Evolutionary conservation across 23 red algal genomes (phyloP).

Genomic region (Gracilaria caudata): DNA sequence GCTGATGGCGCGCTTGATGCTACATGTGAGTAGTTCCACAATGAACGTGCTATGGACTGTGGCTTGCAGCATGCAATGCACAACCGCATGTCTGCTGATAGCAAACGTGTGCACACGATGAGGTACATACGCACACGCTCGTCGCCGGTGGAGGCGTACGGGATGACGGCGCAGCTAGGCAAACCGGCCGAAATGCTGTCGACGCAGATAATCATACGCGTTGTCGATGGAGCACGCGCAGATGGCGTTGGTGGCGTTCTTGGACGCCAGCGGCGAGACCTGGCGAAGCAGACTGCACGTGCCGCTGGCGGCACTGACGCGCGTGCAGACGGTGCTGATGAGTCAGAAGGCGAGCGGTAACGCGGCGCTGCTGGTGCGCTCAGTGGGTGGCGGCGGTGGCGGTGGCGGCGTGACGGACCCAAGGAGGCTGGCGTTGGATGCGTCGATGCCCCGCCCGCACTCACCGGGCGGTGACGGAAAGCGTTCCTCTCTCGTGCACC

Average conservation of each 20-base stretch:
- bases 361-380: background rate
- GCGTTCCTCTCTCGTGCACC: no score
- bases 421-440: no score
- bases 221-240: background rate
- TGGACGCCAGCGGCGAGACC: slow-evolving; percentile 1
- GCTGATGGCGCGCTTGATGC: background rate
- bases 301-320: background rate
- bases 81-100: background rate
- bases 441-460: no score
- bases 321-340: background rate
- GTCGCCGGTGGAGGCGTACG: background rate
- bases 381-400: background rate
- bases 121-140: background rate
- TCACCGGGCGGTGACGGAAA: no score
- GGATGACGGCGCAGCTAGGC: background rate
- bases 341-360: background rate
- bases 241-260: background rate
- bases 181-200: background rate
- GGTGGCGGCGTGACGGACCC: no score
- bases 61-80: background rate
- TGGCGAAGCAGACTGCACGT: background rate
- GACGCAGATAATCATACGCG: background rate
- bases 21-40: background rate
- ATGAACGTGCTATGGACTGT: background rate
- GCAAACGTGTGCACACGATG: background rate